phyloP scores from a whole-genome alignment of 2,329 filamentous ascomycete species.

The Fusarium hainanense region DNA sequence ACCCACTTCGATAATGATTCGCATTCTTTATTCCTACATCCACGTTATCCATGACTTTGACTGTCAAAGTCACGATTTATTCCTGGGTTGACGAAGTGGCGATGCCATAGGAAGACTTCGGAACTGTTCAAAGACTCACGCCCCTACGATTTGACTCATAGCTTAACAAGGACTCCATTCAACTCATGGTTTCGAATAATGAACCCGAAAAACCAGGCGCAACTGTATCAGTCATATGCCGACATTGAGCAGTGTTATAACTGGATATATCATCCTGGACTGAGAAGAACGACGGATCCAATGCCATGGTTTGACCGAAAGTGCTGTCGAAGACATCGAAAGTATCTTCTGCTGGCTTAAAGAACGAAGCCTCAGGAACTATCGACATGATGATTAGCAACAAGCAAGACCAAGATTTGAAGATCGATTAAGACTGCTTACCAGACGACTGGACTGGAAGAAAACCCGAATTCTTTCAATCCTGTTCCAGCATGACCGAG shows the following conservation, averaged over 20 bases:
- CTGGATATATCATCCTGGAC: no score
- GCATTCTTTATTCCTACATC: background rate
- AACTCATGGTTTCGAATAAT: background rate
- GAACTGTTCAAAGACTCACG: background rate
- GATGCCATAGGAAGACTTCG: background rate
- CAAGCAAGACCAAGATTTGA: background rate
- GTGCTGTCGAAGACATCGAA: constrained; percentile 17
- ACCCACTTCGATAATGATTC: background rate
- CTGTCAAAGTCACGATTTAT: background rate
- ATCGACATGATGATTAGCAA: background rate
- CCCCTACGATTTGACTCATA: background rate
- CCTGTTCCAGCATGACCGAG: constrained; percentile 1
- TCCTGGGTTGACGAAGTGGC: background rate
- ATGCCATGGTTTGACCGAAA: constrained; percentile 22
- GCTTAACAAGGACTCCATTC: background rate
- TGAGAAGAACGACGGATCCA: constrained; percentile 24
- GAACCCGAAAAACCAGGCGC: background rate
- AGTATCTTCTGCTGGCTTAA: background rate
- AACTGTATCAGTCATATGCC: background rate
- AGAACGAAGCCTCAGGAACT: background rate
- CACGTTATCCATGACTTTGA: background rate
- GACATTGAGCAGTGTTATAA: no score
- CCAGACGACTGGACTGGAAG: background rate
- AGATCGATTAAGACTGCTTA: background rate
- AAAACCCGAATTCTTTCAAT: background rate